Evolutionary conservation across 106 monocot genomes (phyloP).

Genomic region (Acanthochlamys bracteata): DNA sequence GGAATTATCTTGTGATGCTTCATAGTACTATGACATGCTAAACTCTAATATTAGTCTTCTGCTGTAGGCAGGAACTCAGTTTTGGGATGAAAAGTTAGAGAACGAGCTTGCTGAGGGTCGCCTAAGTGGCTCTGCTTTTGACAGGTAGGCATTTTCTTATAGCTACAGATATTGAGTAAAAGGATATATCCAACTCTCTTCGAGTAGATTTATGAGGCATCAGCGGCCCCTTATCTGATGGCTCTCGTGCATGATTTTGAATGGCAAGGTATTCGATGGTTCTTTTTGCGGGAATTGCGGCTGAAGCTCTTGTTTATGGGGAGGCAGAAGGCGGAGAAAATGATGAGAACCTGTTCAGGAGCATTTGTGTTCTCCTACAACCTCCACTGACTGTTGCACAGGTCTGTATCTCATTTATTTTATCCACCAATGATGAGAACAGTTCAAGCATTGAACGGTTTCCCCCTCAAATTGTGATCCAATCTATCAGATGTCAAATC

Average conservation of each 20-base stretch:
- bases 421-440: not conserved
- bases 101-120: constrained; percentile 44
- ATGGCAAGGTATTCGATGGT: constrained; percentile 12
- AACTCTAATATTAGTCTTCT: too few relatives aligned
- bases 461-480: not conserved
- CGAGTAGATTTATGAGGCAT: not conserved
- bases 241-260: too few relatives aligned
- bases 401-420: constrained; percentile 2
- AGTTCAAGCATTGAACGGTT: not conserved
- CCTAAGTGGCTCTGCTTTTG: constrained; percentile 32
- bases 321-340: constrained; percentile 19
- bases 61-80: constrained; percentile 38
- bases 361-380: constrained; percentile 12
- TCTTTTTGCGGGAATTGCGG: constrained; percentile 20
- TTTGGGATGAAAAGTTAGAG: constrained; percentile 54
- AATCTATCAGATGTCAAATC: constrained; percentile 14
- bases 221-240: too few relatives aligned
- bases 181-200: too few relatives aligned
- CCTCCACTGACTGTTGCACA: constrained; percentile 13
- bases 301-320: constrained; percentile 23
- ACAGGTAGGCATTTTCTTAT: constrained; percentile 21
- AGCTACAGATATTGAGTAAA: too few relatives aligned
- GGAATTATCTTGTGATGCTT: too few relatives aligned
- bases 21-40: too few relatives aligned
- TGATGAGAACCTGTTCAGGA: constrained; percentile 17